A percentile compares a stretch with the other conserved stretches of the same genome.
phyloP scores from a whole-genome alignment of 2,329 filamentous ascomycete species.

The Ophiostoma pallidulum region DNA sequence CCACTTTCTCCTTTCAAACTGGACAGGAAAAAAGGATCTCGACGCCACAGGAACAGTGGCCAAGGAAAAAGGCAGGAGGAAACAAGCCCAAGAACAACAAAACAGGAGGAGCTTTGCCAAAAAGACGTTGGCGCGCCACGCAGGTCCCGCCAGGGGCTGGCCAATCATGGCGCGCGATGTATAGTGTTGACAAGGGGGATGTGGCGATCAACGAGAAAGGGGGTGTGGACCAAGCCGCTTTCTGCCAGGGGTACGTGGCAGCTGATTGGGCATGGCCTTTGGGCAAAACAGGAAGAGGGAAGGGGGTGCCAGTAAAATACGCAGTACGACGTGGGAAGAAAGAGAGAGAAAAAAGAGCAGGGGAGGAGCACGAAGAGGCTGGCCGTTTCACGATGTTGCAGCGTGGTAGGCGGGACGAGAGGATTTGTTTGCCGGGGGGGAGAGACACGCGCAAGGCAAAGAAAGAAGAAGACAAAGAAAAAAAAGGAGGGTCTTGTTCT shows the following conservation, averaged over 20 bases:
- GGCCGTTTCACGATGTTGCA: constrained; percentile 5
- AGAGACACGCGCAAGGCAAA: no score
- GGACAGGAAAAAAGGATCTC: no score
- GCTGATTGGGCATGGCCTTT: no score
- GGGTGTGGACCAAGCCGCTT: constrained; percentile 1
- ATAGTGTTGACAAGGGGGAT: background rate
- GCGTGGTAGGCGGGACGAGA: background rate
- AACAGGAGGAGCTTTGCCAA: background rate
- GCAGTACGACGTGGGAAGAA: background rate
- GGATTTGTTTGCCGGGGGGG: background rate
- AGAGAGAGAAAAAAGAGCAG: background rate
- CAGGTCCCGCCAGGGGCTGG: constrained; percentile 4
- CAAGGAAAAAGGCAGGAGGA: background rate
- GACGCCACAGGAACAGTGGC: constrained; percentile 4
- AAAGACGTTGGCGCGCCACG: constrained; percentile 5
- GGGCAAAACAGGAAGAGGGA: background rate
- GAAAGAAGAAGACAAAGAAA: no score
- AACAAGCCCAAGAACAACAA: background rate
- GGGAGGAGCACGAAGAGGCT: background rate
- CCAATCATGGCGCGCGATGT: constrained; percentile 9
- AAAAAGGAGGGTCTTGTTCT: no score
- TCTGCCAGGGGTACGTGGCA: constrained; percentile 6
- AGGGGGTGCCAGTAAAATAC: no score
- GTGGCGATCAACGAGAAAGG: background rate
- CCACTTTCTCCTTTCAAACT: no score